Conservation (phyloP, 345 rosid genomes). For the Citrus glauca region DNA sequence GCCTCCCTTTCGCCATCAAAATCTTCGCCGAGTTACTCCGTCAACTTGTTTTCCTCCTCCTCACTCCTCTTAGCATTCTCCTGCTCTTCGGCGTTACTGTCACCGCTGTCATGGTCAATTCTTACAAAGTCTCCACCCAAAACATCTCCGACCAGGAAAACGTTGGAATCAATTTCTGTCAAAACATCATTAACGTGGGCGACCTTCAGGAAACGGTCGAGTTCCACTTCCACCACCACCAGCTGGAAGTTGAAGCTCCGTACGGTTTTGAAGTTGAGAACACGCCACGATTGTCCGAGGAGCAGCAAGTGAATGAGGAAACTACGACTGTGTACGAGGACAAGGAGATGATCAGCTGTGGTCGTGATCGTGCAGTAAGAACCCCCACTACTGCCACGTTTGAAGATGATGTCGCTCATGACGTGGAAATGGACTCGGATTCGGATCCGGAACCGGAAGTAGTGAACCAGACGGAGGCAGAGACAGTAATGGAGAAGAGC, state of each 20-base stretch:
- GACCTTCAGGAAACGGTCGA: slow-evolving; percentile 20
- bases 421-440: slow-evolving; percentile 8
- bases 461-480: slow-evolving; percentile 21
- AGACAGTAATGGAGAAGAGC: not conserved
- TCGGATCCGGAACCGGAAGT: slow-evolving; percentile 13
- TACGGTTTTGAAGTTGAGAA: slow-evolving; percentile 22
- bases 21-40: slow-evolving; percentile 45
- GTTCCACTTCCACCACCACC: not conserved
- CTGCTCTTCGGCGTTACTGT: slow-evolving; percentile 46
- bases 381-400: not conserved
- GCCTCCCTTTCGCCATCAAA: slow-evolving; percentile 46
- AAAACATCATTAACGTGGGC: slow-evolving; percentile 34
- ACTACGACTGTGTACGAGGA: slow-evolving; percentile 10
- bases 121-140: slow-evolving; percentile 30
- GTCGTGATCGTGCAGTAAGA: slow-evolving; percentile 15
- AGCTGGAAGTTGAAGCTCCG: slow-evolving; percentile 5
- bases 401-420: slow-evolving; percentile 2
- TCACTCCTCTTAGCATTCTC: slow-evolving; percentile 59
- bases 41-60: slow-evolving; percentile 31
- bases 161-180: slow-evolving; percentile 32
- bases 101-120: slow-evolving; percentile 48
- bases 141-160: slow-evolving; percentile 4
- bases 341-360: slow-evolving; percentile 37
- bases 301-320: too few relatives aligned
- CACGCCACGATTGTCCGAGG: not conserved